Percentiles rank a stretch among this genome's conserved stretches.
phyloP scores from a whole-genome alignment of 441 rosid genomes.

The Pelargonium australe region DNA sequence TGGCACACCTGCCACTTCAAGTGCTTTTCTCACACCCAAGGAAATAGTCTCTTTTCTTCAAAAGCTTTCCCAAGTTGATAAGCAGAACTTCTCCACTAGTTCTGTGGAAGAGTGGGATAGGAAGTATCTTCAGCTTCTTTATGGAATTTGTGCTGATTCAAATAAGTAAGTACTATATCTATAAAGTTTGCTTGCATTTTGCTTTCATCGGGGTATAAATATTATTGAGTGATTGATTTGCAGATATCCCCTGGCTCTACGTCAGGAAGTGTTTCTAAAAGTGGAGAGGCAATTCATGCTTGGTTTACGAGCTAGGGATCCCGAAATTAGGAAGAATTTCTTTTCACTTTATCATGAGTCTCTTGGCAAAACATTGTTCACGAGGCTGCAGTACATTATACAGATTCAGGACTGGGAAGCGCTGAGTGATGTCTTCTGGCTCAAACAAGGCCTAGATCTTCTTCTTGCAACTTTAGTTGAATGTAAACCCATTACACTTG shows the following conservation, averaged over 20 bases:
- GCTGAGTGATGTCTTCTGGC: constrained; percentile 96
- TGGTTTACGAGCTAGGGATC: constrained; percentile 95
- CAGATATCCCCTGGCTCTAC: constrained; percentile 60
- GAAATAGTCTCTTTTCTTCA: constrained; percentile 83
- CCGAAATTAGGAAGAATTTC: constrained; percentile 81
- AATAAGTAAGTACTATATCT: constrained; percentile 46
- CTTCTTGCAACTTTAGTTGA: constrained; percentile 86
- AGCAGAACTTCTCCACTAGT: constrained; percentile 61
- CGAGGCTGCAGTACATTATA: constrained; percentile 77
- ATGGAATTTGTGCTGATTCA: constrained; percentile 84
- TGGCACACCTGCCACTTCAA: constrained; percentile 42
- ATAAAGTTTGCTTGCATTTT: constrained; percentile 11
- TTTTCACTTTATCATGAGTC: constrained; percentile 82
- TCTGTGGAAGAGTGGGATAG: constrained; percentile 84
- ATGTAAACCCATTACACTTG: constrained; percentile 83
- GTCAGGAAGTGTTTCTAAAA: constrained; percentile 91
- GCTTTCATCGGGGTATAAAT: constrained; percentile 17
- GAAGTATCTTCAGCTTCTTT: constrained; percentile 88
- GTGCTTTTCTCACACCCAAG: constrained; percentile 57
- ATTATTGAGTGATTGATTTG: constrained; percentile 25
- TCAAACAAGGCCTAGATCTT: constrained; percentile 98
- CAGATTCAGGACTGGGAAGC: constrained; percentile 98
- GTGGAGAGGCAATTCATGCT: constrained; percentile 97
- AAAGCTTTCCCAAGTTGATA: constrained; percentile 91
- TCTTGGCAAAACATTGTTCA: constrained; percentile 64